Evolutionary conservation across 2,329 filamentous ascomycete genomes (phyloP).

Genomic region (Claviceps pazoutovae): DNA sequence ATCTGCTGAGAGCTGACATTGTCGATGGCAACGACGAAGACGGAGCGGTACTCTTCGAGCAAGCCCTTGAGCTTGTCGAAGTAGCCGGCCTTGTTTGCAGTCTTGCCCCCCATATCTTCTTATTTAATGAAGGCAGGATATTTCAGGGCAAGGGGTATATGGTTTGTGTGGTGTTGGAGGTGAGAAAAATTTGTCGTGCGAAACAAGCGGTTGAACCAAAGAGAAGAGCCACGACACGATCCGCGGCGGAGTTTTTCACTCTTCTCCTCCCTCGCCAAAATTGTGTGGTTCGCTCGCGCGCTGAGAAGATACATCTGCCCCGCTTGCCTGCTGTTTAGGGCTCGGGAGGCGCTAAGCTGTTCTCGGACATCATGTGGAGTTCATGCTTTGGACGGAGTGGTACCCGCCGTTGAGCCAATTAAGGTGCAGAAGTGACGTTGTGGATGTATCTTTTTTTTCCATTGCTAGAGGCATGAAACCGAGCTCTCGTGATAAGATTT

Average conservation of each 20-base stretch:
- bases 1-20: conserved; percentile 99
- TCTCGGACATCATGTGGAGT: conserved; percentile 2
- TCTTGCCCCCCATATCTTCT: conserved; percentile 99
- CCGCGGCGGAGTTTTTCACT: conserved; percentile 7
- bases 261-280: conserved; percentile 9
- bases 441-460: neutral
- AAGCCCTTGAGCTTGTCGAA: conserved; percentile 99
- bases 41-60: conserved; percentile 89
- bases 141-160: conserved; percentile 65
- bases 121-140: conserved; percentile 83
- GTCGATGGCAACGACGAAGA: conserved; percentile 96
- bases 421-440: neutral
- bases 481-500: neutral
- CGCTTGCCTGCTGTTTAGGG: conserved; percentile 21
- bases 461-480: neutral
- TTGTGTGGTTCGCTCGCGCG: conserved; percentile 15
- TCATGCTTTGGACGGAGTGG: neutral
- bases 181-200: conserved; percentile 5
- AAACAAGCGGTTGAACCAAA: neutral
- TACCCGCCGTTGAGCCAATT: neutral
- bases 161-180: conserved; percentile 12
- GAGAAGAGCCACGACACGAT: neutral
- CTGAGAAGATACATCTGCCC: neutral
- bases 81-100: conserved; percentile 85
- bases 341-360: conserved; percentile 18